Evolutionary conservation across 148 eudicot genomes (phyloP).

Genomic region (Persicaria tinctoria): DNA sequence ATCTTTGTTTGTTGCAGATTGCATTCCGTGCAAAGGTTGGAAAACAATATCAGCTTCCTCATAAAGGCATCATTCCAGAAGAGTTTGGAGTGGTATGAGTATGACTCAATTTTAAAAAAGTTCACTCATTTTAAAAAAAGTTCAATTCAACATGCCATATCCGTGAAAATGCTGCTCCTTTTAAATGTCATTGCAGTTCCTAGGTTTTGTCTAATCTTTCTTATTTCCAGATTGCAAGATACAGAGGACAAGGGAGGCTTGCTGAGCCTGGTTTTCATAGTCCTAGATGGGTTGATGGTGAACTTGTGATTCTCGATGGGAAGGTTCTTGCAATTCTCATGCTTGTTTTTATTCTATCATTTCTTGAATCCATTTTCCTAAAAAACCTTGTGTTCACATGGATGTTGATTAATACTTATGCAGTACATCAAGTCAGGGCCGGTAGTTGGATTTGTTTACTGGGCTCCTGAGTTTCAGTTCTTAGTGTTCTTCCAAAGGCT

Average conservation of each 20-base stretch:
- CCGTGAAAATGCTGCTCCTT: too few species aligned
- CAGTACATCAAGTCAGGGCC: conserved; percentile 83
- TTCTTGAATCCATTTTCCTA: background rate
- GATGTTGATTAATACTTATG: conserved; percentile 23
- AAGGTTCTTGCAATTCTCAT: conserved; percentile 38
- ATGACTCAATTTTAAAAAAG: conserved; percentile 10
- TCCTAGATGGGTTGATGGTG: conserved; percentile 99
- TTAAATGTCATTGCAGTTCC: background rate
- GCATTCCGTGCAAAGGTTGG: conserved; percentile 99
- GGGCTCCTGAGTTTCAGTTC: conserved; percentile 85
- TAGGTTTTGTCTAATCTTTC: conserved; percentile 5
- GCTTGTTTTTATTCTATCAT: background rate
- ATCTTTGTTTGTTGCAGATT: conserved; percentile 35
- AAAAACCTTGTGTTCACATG: background rate
- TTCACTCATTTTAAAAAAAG: background rate
- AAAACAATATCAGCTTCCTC: conserved; percentile 85
- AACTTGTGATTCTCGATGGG: conserved; percentile 93
- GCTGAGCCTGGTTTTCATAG: conserved; percentile 76
- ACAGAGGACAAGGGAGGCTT: conserved; percentile 94
- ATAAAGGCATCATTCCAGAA: conserved; percentile 92
- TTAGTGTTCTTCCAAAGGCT: conserved; percentile 88
- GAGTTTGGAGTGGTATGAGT: conserved; percentile 98
- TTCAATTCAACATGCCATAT: background rate
- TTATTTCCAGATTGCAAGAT: conserved; percentile 71
- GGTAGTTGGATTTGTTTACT: conserved; percentile 86